Base-by-base conservation (phyloP, 139 green algal genomes). In the Coelastrella sp. region DNA sequence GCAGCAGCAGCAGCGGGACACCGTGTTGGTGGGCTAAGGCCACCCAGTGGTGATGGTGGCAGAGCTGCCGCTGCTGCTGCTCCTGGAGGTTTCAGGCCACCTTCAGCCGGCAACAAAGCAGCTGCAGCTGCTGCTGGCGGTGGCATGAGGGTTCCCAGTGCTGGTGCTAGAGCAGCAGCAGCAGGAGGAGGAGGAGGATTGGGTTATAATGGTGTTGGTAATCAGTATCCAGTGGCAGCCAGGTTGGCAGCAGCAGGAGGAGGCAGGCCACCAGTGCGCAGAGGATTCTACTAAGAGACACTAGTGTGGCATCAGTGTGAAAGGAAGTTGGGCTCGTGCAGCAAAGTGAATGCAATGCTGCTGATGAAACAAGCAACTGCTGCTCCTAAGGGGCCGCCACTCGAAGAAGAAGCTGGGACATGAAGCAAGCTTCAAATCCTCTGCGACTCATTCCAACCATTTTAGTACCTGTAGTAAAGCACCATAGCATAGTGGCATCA, bases 1-100 rank as follows among this genome's bases (percentile, higher is more conserved):
- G 32, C 68, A 6, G 40, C 68, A 40, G 40, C 68, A 60, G 68
- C 40, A 60, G 68, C 68, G 23, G 66, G 17, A 17, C 68, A 78
- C 23, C 23, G 68, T 17, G 68, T 27, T 3, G 68, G 30, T 25
- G 32, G 35, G 21, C 6, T 53, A 0, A 57, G 40, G 40, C 40
- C 68, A 25, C 32, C 34, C 35, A 78, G 41, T 53, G 68, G 68
- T 32, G 23, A 19, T 57, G 68, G 40, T 35, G 68, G 68, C 17
- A 57, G 68, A 25, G 25, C 57, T 53, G 68, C 32, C 23, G 68
- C 30, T 53, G 25, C 57, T 53, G 68, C 32, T 40, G 68, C 30
- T 53, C 30, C 40, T 57, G 68, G 32, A 34, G 41, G 21, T 60
- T 38, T 53, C 53, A 64, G 53, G 21, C 53, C 53, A 32, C 53